Evolutionary conservation across 768 basidiomycete species (phyloP).

Genomic region (Pleurotus tuber-regium): DNA sequence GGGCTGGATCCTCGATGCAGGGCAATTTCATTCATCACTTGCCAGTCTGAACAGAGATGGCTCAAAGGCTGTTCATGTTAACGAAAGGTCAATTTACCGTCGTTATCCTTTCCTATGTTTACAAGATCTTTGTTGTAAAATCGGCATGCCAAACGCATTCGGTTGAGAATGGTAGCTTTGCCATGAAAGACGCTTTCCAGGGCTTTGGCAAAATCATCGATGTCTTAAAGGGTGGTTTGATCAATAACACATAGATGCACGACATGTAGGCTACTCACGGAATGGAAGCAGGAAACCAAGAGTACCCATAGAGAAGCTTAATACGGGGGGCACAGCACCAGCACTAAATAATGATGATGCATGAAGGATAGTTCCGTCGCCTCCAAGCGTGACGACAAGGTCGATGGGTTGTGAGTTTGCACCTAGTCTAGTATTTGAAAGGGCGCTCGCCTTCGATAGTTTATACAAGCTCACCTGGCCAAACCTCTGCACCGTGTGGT

Average conservation of each 20-base stretch:
- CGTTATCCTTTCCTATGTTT: conserved; percentile 53
- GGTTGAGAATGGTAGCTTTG: conserved; percentile 76
- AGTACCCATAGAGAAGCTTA: conserved; percentile 92
- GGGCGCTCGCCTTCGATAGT: background rate
- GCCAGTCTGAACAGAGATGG: conserved; percentile 60
- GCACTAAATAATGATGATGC: conserved; percentile 88
- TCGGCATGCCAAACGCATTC: conserved; percentile 87
- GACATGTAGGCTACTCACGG: conserved; percentile 52
- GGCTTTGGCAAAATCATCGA: conserved; percentile 82
- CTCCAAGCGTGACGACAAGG: conserved; percentile 87
- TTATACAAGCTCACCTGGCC: conserved; percentile 50
- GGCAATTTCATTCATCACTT: conserved; percentile 97
- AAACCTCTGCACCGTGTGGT: conserved; percentile 60
- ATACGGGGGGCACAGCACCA: conserved; percentile 89
- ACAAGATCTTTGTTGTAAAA: conserved; percentile 62
- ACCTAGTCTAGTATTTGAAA: conserved; percentile 25
- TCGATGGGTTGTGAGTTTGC: conserved; percentile 65
- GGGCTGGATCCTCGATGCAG: conserved; percentile 90
- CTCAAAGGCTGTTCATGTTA: background rate
- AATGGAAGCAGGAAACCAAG: conserved; percentile 93
- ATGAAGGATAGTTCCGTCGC: conserved; percentile 93
- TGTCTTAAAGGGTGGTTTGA: conserved; percentile 50
- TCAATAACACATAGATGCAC: background rate
- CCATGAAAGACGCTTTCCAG: conserved; percentile 77
- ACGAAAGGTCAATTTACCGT: conserved; percentile 42